Conservation (phyloP, 1,139 yeast genomes). For the Yamadazyma aaseri region DNA sequence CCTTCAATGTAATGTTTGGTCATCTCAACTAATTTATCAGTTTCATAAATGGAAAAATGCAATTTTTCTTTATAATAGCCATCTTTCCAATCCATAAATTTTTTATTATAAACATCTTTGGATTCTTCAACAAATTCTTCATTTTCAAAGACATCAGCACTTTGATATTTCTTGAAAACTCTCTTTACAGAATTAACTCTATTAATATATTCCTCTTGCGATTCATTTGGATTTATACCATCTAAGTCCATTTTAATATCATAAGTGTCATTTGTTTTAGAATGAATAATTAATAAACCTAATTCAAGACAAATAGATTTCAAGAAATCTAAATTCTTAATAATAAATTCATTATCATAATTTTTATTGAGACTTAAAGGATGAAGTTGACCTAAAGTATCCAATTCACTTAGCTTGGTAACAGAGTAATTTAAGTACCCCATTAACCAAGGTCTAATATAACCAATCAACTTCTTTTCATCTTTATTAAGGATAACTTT, state of each 20-base stretch:
- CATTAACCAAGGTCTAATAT: constrained; percentile 68
- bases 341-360: constrained; percentile 45
- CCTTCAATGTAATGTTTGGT: constrained; percentile 91
- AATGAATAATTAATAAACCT: constrained; percentile 66
- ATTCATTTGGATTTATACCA: constrained; percentile 65
- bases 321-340: constrained; percentile 55
- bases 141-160: constrained; percentile 64
- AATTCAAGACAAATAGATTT: constrained; percentile 62
- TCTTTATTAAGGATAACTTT: constrained; percentile 65
- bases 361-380: constrained; percentile 34
- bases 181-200: constrained; percentile 44
- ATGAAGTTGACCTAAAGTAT: constrained; percentile 48
- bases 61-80: constrained; percentile 78
- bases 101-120: constrained; percentile 64
- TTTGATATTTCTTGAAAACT: constrained; percentile 64
- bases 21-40: constrained; percentile 55
- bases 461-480: constrained; percentile 65
- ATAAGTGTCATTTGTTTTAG: constrained; percentile 52
- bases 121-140: constrained; percentile 62
- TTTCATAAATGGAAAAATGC: constrained; percentile 58
- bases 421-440: constrained; percentile 34
- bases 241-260: constrained; percentile 67
- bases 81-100: constrained; percentile 81
- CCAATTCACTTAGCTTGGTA: constrained; percentile 30
- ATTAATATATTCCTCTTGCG: constrained; percentile 58